Evolutionary conservation across 108 stramenopile species (phyloP).

Genomic region (Phaeodactylum tricornutum): DNA sequence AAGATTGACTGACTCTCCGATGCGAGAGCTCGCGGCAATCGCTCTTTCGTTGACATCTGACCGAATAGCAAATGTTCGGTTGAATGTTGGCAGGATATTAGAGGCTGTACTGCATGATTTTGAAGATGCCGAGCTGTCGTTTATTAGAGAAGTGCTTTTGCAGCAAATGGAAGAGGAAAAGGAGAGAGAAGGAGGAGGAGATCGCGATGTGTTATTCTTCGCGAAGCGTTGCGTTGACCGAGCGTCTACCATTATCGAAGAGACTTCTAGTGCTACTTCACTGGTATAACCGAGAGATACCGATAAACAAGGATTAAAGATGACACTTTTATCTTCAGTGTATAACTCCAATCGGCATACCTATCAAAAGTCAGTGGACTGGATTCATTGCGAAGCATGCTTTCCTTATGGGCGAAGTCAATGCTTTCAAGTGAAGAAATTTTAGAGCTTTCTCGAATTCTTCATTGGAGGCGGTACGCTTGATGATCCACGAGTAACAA

Average conservation of each 20-base stretch:
- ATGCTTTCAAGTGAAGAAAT: too few relatives aligned
- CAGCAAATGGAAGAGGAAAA: conserved; percentile 66
- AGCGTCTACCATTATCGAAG: conserved; percentile 1
- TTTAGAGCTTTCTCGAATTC: too few relatives aligned
- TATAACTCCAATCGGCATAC: too few relatives aligned
- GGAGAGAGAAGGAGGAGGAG: conserved; percentile 29
- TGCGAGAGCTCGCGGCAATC: conserved; percentile 50
- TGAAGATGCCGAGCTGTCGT: conserved; percentile 49
- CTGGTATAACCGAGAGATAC: too few relatives aligned
- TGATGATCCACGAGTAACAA: too few relatives aligned
- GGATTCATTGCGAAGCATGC: too few relatives aligned
- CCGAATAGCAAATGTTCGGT: conserved; percentile 68
- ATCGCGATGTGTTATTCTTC: conserved; percentile 79
- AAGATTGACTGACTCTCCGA: conserved; percentile 33
- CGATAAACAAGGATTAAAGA: too few relatives aligned
- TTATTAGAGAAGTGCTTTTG: conserved; percentile 38
- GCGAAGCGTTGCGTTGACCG: conserved; percentile 15
- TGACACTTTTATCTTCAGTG: too few relatives aligned
- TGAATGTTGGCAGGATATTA: conserved; percentile 76
- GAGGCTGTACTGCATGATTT: conserved; percentile 37
- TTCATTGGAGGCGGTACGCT: too few relatives aligned
- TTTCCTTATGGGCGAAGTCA: too few relatives aligned
- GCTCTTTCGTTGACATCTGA: conserved; percentile 64
- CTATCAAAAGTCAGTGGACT: too few relatives aligned
- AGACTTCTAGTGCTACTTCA: too few relatives aligned